phyloP scores from a whole-genome alignment of 1,139 yeast species.

The Zygoascus meyerae region DNA sequence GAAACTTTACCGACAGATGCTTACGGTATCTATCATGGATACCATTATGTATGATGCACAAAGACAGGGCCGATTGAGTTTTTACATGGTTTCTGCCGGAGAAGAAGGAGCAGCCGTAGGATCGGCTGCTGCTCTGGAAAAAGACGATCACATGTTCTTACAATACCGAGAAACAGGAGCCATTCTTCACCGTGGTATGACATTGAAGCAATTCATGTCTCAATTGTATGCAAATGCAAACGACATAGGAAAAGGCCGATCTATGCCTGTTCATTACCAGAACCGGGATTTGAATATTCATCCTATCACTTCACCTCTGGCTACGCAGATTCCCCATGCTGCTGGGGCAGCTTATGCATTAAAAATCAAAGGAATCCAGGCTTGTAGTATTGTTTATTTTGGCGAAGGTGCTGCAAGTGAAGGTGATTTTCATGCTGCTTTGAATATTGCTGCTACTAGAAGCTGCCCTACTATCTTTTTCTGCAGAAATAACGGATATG shows the following conservation, averaged over 20 bases:
- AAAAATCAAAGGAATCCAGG: conserved; percentile 28
- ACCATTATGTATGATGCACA: conserved; percentile 36
- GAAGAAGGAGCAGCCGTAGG: conserved; percentile 37
- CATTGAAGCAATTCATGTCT: conserved; percentile 32
- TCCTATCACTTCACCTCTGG: conserved; percentile 35
- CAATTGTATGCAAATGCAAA: conserved; percentile 32
- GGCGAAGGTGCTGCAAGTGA: conserved; percentile 39
- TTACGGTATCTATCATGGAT: conserved; percentile 31
- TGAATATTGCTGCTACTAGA: conserved; percentile 36
- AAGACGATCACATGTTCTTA: conserved; percentile 31
- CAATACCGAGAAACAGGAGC: conserved; percentile 36
- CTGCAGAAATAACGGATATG: conserved; percentile 36
- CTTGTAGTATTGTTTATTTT: conserved; percentile 31
- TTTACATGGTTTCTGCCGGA: conserved; percentile 37
- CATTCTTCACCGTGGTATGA: conserved; percentile 32
- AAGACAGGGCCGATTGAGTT: conserved; percentile 34
- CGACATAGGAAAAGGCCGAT: conserved; percentile 32
- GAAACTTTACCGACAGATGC: conserved; percentile 33
- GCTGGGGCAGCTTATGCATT: conserved; percentile 37
- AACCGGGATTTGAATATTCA: conserved; percentile 30
- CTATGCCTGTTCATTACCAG: conserved; percentile 36
- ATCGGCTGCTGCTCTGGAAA: conserved; percentile 32
- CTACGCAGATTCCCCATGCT: conserved; percentile 36
- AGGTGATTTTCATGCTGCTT: conserved; percentile 37
- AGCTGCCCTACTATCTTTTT: conserved; percentile 33